phyloP scores from a whole-genome alignment of 139 green algal species.

The Ettlia oleoabundans region DNA sequence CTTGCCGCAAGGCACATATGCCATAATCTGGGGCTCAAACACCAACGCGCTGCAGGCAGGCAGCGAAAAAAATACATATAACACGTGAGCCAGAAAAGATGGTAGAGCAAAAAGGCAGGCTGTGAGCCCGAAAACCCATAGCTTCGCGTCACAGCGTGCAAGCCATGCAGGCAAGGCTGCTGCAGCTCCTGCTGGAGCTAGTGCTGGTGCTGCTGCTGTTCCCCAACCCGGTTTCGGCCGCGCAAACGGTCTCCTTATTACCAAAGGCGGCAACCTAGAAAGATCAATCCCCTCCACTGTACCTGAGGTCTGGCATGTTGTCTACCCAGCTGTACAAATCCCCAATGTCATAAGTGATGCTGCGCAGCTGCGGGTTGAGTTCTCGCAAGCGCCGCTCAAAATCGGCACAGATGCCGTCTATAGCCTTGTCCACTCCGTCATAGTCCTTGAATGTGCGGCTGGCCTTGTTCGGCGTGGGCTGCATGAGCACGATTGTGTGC shows the following conservation, averaged over 20 bases:
- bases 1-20: conserved; percentile 60
- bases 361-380: conserved; percentile 61
- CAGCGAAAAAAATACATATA: no score
- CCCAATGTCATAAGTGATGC: conserved; percentile 75
- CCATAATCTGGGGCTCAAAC: conserved; percentile 42
- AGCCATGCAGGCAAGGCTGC: no score
- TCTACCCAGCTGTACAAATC: conserved; percentile 75
- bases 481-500: conserved; percentile 64
- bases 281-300: neutral
- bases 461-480: conserved; percentile 38
- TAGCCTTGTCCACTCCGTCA: neutral
- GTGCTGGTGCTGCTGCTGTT: no score
- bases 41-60: conserved; percentile 32
- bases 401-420: conserved; percentile 53
- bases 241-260: no score
- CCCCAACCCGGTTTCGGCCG: no score
- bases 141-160: no score
- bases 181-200: no score
- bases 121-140: no score
- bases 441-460: neutral
- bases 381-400: conserved; percentile 75
- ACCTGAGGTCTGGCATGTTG: conserved; percentile 13
- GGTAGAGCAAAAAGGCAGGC: no score
- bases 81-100: no score
- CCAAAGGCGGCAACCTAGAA: neutral